phyloP scores from a whole-genome alignment of 352 stramenopile genomes.

The Halophytophthora batemanensis region DNA sequence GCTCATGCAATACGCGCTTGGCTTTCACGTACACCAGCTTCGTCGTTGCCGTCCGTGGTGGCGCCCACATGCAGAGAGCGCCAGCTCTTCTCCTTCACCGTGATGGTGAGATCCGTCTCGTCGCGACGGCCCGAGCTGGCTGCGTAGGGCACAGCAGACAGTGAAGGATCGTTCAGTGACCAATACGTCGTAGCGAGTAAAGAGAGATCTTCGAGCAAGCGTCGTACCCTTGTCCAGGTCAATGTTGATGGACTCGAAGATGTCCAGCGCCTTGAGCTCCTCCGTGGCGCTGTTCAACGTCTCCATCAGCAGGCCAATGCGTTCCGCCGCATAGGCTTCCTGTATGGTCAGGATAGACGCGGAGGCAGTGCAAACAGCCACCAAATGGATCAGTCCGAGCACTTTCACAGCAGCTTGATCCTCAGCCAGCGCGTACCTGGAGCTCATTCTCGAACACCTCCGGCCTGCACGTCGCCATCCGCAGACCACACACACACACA shows the following conservation, averaged over 20 bases:
- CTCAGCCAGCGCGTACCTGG: conserved; percentile 32
- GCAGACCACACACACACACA: conserved; percentile 4
- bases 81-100: conserved; percentile 86
- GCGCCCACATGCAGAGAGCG: conserved; percentile 81
- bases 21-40: conserved; percentile 53
- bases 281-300: conserved; percentile 58
- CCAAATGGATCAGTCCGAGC: no score
- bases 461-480: conserved; percentile 29
- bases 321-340: conserved; percentile 59
- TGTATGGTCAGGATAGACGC: conserved; percentile 12
- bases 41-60: conserved; percentile 81
- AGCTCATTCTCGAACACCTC: conserved; percentile 87
- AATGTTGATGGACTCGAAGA: conserved; percentile 84
- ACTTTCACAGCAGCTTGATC: no score
- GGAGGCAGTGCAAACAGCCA: neutral
- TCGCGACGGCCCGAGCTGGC: conserved; percentile 62
- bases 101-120: conserved; percentile 87
- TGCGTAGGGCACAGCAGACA: conserved; percentile 11
- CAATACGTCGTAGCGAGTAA: neutral
- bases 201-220: neutral
- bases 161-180: conserved; percentile 1
- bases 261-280: conserved; percentile 73
- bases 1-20: neutral
- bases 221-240: conserved; percentile 67
- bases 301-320: conserved; percentile 61